phyloP scores from a whole-genome alignment of 192 early-diverging fungal species.

The Mortierella antarctica region DNA sequence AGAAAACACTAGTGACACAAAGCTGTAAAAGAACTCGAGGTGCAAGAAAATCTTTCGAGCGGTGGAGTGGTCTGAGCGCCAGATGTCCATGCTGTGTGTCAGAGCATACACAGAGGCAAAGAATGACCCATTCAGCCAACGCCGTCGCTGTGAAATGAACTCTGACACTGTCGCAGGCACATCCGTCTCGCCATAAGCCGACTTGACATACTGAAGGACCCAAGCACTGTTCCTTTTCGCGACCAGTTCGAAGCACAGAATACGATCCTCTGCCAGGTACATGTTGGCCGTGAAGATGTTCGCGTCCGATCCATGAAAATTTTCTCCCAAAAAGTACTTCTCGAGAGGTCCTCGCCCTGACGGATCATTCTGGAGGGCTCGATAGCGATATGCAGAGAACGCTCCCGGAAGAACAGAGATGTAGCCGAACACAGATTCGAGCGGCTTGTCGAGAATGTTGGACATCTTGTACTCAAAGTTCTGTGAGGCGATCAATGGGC shows the following conservation, averaged over 20 bases:
- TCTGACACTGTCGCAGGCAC: constrained; percentile 80
- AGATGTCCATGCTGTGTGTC: constrained; percentile 76
- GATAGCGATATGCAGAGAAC: constrained; percentile 82
- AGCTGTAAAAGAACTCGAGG: constrained; percentile 83
- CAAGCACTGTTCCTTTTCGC: constrained; percentile 71
- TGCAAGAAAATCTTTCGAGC: constrained; percentile 75
- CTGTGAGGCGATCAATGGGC: constrained; percentile 66
- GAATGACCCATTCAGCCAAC: constrained; percentile 94
- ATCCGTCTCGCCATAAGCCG: constrained; percentile 83
- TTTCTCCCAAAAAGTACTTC: constrained; percentile 77
- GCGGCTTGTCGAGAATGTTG: constrained; percentile 67
- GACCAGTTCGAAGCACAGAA: constrained; percentile 82
- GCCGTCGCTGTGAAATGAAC: constrained; percentile 91
- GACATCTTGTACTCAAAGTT: constrained; percentile 76
- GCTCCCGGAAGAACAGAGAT: constrained; percentile 83
- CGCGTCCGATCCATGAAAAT: constrained; percentile 57
- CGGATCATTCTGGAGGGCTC: constrained; percentile 68
- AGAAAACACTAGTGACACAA: constrained; percentile 81
- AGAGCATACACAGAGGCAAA: constrained; percentile 89
- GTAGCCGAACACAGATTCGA: constrained; percentile 54
- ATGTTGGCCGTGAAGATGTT: constrained; percentile 77
- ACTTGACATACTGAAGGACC: constrained; percentile 73
- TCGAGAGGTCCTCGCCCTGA: constrained; percentile 65
- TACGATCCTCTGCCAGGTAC: constrained; percentile 84
- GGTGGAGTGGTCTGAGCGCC: constrained; percentile 73